These are phyloP conservation scores for Articulospora tetracladia DNA, from an alignment of 495 filamentous ascomycete species.

Conservation along the genomic window DNA sequence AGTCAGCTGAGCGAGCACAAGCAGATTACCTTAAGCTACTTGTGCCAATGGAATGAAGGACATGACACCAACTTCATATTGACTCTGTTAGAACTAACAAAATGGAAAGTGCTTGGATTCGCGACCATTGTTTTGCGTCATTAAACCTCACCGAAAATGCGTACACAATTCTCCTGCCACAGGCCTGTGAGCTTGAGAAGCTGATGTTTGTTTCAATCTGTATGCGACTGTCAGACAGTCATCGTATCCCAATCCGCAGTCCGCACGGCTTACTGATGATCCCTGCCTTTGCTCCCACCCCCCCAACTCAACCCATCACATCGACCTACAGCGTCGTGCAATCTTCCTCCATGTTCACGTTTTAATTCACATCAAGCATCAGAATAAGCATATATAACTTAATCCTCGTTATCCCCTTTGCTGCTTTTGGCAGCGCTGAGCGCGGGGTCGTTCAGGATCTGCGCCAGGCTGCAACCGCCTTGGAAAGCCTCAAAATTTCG, in stretches of 20 bases:
- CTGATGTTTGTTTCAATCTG: no score
- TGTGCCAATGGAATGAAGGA: neutral
- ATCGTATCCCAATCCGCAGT: no score
- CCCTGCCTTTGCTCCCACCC: neutral
- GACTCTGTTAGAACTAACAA: no score
- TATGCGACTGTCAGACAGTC: no score
- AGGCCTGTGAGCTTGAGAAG: no score
- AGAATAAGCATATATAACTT: neutral
- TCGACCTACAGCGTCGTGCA: neutral
- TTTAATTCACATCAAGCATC: neutral
- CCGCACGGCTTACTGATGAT: neutral
- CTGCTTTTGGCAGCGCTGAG: neutral
- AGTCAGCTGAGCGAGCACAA: neutral
- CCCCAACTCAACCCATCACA: neutral
- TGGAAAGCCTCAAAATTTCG: neutral
- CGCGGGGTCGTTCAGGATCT: neutral
- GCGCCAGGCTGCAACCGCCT: neutral
- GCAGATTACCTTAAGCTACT: neutral
- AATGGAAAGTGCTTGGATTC: no score
- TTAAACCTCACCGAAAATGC: no score
- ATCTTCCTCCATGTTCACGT: neutral
- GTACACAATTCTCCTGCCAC: no score
- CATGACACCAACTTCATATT: neutral
- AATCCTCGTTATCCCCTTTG: neutral
- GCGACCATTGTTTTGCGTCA: no score